Evolutionary conservation across 345 rosid species (phyloP), one percentile per base, ranked within the genome.

Genomic region (Arabidopsis suecica): DNA sequence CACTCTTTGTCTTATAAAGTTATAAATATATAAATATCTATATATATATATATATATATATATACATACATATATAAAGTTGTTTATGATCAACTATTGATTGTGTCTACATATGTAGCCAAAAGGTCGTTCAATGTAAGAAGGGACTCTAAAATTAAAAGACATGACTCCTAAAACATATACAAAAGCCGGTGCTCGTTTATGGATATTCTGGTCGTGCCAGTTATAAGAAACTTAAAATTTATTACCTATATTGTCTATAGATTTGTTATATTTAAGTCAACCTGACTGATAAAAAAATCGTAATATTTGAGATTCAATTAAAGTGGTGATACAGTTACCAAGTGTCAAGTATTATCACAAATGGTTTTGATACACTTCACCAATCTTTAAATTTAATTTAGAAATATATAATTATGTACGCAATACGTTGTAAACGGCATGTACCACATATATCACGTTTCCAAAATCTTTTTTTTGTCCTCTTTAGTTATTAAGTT

Each of bases 131-230:
- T 59, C 1, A 32, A 6, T 59, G 20, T 28, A 49, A 3, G 14
- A 34, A 56, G 22, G 55, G 70, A 9, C 70, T 63, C 55, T 66
- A 32, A 22, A 55, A 64, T 20, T 42, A 33, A 8, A 42, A 49
- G 61, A 68, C 59, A 74, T 45, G 78, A 49, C 54, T 75, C 73
- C 68, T 54, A 59, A 67, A 59, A 38, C 59, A 74, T 28, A 56
- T 45, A 56, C 66, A 37, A 56, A 73, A 73, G 59, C 72, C 9
- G 13, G 42, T 50, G 33, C 34, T 74, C 41, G 51, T 33, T 55
- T 23, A 65, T 44, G 18, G 37, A 42, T 55, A 30, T 40, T 37
- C 51, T 74, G 13, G 66, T 25, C 37, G 65, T 73, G 57, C 34
- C 50, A 25, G 9, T 30, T 22, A 20, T 65, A 6, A 55, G 18